Evolutionary conservation across 140 eudicot species (phyloP).

Genomic region (Senecio squalidus): DNA sequence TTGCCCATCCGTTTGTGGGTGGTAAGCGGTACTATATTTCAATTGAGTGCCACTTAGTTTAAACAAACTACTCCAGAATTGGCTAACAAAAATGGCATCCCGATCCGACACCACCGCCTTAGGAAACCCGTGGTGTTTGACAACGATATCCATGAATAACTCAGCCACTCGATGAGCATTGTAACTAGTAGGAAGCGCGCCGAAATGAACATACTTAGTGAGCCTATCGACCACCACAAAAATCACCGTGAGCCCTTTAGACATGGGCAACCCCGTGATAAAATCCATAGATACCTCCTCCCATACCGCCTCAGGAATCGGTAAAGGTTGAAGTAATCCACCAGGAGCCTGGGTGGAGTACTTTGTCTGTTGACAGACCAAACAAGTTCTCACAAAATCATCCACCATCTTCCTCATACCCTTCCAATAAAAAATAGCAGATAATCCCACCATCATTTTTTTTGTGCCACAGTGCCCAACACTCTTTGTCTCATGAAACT

Average conservation of each 20-base stretch:
- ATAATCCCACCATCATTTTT: neutral
- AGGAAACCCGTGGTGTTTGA: neutral
- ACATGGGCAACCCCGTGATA: neutral
- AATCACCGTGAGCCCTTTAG: neutral
- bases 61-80: neutral
- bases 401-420: neutral
- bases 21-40: neutral
- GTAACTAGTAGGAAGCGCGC: neutral
- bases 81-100: neutral
- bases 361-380: neutral
- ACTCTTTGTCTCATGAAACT: neutral
- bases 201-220: conserved; percentile 8
- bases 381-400: neutral
- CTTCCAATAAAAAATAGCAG: neutral
- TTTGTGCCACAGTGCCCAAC: neutral
- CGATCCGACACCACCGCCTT: neutral
- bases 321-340: conserved; percentile 6
- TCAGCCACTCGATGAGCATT: conserved; percentile 4
- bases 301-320: conserved; percentile 6
- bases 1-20: neutral
- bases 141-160: neutral
- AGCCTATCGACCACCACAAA: conserved; percentile 11
- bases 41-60: neutral
- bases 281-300: neutral
- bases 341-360: conserved; percentile 11